These are phyloP conservation scores for Rhododendron vialii DNA, from an alignment of 148 eudicot genomes.

Conservation along the genomic window DNA sequence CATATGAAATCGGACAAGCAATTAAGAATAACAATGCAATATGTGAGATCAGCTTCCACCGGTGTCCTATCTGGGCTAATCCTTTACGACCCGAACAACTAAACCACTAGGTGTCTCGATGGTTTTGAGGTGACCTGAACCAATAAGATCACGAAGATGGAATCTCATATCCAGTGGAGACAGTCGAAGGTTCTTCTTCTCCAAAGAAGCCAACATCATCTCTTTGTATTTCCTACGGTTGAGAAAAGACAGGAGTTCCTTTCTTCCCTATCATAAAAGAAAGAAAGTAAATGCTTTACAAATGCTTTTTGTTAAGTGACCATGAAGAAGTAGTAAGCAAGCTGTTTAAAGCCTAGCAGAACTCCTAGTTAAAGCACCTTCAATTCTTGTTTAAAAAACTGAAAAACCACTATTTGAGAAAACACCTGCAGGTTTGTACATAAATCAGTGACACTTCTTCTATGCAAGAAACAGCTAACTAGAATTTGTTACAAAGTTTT, in stretches of 20 bases:
- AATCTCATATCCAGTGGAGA: slow-evolving; percentile 92
- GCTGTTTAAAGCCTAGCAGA: neutral
- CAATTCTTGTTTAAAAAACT: neutral
- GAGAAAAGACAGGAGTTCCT: slow-evolving; percentile 76
- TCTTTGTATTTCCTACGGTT: slow-evolving; percentile 89
- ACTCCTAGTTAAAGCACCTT: neutral
- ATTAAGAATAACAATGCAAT: neutral
- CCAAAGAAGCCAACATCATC: slow-evolving; percentile 83
- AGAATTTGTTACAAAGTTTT: neutral
- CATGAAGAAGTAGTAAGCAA: neutral
- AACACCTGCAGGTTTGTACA: neutral
- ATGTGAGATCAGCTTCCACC: neutral
- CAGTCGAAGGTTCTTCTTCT: slow-evolving; percentile 68
- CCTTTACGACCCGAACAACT: slow-evolving; percentile 69
- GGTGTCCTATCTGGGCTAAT: slow-evolving; percentile 30
- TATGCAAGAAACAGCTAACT: neutral
- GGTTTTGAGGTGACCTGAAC: slow-evolving; percentile 83
- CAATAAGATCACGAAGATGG: slow-evolving; percentile 87
- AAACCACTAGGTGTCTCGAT: slow-evolving; percentile 76
- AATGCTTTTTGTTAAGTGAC: neutral
- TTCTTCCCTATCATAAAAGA: slow-evolving; percentile 60
- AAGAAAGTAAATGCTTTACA: neutral
- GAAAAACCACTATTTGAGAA: too few species aligned
- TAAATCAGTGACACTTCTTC: neutral
- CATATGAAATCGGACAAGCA: neutral